A percentile compares a stretch with the other conserved stretches of the same genome.
These are phyloP conservation scores for Yamadazyma kitorensis DNA, from an alignment of 805 yeast species.

Conservation along the genomic window DNA sequence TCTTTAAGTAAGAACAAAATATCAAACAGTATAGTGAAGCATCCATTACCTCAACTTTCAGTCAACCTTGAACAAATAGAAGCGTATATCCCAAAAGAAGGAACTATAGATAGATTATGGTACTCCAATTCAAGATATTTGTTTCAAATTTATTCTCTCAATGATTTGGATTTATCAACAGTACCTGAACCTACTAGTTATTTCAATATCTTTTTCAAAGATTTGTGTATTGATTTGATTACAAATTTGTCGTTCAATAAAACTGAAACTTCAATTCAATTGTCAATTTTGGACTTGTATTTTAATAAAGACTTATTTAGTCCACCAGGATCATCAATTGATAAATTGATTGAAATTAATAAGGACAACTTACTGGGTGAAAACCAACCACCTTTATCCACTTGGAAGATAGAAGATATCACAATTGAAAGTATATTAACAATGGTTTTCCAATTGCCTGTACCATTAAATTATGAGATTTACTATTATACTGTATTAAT, in stretches of 20 bases:
- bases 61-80: conserved; percentile 13
- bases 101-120: conserved; percentile 63
- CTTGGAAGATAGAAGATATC: conserved; percentile 90
- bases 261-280: conserved; percentile 79
- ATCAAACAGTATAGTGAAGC: conserved; percentile 38
- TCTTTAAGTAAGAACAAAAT: conserved; percentile 33
- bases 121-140: conserved; percentile 51
- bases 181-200: conserved; percentile 39
- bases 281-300: conserved; percentile 68
- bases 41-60: conserved; percentile 36
- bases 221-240: conserved; percentile 69
- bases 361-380: conserved; percentile 42
- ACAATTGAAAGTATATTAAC: conserved; percentile 80
- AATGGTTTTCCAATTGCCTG: conserved; percentile 73
- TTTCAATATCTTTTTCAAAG: conserved; percentile 60
- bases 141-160: conserved; percentile 59
- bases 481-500: conserved; percentile 84
- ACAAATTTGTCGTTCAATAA: conserved; percentile 86
- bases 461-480: conserved; percentile 60
- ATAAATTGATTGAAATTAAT: conserved; percentile 49
- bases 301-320: conserved; percentile 55
- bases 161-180: conserved; percentile 58
- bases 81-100: conserved; percentile 20
- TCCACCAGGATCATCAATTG: conserved; percentile 72
- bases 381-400: conserved; percentile 48